Evolutionary conservation across 1,284 basidiomycete species (phyloP).

Genomic region (Malassezia psittaci): DNA sequence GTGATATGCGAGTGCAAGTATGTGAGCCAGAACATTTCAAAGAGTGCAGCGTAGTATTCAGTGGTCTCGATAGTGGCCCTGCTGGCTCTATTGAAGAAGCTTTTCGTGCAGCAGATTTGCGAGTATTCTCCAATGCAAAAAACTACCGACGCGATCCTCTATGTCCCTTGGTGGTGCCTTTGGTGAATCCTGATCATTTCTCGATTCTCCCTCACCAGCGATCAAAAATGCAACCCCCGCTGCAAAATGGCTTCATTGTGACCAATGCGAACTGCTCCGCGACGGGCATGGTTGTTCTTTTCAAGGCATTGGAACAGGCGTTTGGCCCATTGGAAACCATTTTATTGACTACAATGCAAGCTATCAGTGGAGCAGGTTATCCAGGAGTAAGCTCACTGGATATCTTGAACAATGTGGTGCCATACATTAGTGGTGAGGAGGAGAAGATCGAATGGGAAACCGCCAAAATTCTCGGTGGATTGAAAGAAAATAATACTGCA

Average conservation of each 20-base stretch:
- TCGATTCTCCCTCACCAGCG: conserved; percentile 71
- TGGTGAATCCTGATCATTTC: conserved; percentile 83
- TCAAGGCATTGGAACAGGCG: conserved; percentile 77
- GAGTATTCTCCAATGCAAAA: conserved; percentile 96
- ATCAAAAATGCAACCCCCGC: conserved; percentile 54
- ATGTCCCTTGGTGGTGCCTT: conserved; percentile 92
- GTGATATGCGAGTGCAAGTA: conserved; percentile 64
- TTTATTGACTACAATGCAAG: conserved; percentile 90
- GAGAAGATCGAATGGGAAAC: conserved; percentile 98
- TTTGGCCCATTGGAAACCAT: conserved; percentile 88
- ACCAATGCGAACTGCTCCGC: conserved; percentile 99
- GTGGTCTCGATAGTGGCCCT: conserved; percentile 83
- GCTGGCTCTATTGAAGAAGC: conserved; percentile 86
- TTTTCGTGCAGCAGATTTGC: conserved; percentile 76
- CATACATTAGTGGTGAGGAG: conserved; percentile 78
- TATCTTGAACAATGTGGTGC: conserved; percentile 92
- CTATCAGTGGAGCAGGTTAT: conserved; percentile 93
- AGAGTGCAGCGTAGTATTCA: conserved; percentile 82
- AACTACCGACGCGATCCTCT: conserved; percentile 85
- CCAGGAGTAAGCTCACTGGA: conserved; percentile 84
- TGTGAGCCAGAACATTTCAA: conserved; percentile 69
- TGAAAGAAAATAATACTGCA: conserved; percentile 28
- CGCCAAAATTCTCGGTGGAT: conserved; percentile 77
- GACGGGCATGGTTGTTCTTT: conserved; percentile 82
- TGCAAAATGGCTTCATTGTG: conserved; percentile 79